Conservation (phyloP, 2,329 filamentous ascomycete species). For the Colletotrichum zoysiae region DNA sequence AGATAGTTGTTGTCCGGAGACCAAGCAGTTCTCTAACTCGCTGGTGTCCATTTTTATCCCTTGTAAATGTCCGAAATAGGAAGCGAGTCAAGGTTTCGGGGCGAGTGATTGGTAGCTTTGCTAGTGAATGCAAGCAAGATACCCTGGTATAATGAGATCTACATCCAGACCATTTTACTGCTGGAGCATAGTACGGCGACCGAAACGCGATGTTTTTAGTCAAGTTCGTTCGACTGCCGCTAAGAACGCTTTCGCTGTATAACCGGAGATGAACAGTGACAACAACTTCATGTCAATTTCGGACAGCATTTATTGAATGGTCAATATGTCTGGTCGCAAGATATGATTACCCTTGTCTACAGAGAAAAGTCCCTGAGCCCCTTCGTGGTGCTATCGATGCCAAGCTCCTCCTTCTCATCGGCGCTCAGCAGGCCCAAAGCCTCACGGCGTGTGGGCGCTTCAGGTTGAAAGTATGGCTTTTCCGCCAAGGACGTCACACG, state of each 20-base stretch:
- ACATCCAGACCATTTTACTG: neutral
- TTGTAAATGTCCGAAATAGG: slow-evolving; percentile 12
- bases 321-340: neutral
- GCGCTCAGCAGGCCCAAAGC: slow-evolving; percentile 73
- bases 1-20: too few relatives aligned
- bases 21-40: neutral
- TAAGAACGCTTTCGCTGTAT: too few relatives aligned
- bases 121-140: neutral
- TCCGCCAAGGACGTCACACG: slow-evolving; percentile 79
- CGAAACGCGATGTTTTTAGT: neutral
- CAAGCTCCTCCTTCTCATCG: slow-evolving; percentile 58
- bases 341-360: neutral
- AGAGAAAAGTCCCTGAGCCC: slow-evolving; percentile 33
- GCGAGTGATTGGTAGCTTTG: neutral
- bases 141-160: neutral
- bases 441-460: slow-evolving; percentile 75
- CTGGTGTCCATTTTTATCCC: neutral
- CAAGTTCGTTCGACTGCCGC: too few relatives aligned
- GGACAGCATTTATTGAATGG: neutral
- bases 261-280: too few relatives aligned
- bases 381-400: slow-evolving; percentile 18
- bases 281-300: neutral
- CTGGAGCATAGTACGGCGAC: rapidly evolving
- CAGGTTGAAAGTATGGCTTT: slow-evolving; percentile 75
- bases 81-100: neutral